Conservation (phyloP, 2,329 filamentous ascomycete genomes). For the Fusarium verrucosum region DNA sequence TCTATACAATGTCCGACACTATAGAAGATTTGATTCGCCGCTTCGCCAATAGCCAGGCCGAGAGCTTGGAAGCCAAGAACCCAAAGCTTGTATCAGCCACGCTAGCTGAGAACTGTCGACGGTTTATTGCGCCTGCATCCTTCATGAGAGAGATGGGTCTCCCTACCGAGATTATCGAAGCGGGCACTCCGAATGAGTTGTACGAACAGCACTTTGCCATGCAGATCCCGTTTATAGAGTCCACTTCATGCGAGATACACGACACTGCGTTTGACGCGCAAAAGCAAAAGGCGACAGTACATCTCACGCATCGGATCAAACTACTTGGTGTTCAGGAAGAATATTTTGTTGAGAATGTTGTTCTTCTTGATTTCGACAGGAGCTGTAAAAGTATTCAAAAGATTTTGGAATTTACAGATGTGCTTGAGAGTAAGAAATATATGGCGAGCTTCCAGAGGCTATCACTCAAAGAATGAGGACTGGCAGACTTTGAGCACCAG, state of each 20-base stretch:
- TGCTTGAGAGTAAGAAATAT: not conserved
- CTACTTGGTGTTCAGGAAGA: not conserved
- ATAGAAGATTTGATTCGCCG: not conserved
- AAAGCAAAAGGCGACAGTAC: not conserved
- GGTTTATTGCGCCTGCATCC: not conserved
- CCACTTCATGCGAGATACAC: not conserved
- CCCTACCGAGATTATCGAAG: not conserved
- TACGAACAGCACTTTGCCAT: not conserved
- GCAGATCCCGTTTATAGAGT: not conserved
- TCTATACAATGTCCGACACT: not conserved
- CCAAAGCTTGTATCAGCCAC: not conserved
- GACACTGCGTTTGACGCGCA: not conserved
- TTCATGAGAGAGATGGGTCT: not conserved
- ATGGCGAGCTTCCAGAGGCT: not conserved
- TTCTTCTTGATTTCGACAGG: not conserved
- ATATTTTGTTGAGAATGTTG: not conserved
- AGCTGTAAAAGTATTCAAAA: not conserved
- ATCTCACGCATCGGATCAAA: not conserved
- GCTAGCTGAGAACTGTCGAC: not conserved
- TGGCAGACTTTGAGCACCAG: no score
- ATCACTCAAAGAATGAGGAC: no score
- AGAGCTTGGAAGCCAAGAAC: not conserved
- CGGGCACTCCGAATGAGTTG: not conserved
- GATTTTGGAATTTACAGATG: constrained; percentile 5
- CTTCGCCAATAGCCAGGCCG: not conserved